A percentile compares a stretch with the other conserved stretches of the same genome.
phyloP scores from a whole-genome alignment of 2,329 filamentous ascomycete species.

The Diaporthe nobilis region DNA sequence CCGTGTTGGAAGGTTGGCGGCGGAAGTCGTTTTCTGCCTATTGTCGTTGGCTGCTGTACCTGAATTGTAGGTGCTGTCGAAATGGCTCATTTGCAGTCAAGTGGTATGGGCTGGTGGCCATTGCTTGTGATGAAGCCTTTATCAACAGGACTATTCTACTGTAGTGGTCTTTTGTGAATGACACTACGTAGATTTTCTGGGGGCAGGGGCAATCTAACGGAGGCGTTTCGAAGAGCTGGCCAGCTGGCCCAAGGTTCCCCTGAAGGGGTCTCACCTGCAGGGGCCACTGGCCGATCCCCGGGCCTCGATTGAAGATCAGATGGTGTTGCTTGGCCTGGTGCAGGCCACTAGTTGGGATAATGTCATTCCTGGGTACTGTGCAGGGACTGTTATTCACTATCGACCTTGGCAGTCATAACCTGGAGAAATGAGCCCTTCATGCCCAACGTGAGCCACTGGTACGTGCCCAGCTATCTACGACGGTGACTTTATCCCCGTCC shows the following conservation, averaged over 20 bases:
- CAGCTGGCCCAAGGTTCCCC: neutral
- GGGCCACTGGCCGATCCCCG: conserved; percentile 2
- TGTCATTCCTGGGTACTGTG: conserved; percentile 2
- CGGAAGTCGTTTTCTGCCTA: neutral
- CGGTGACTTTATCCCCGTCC: neutral
- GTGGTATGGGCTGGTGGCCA: neutral
- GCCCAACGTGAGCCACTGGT: neutral
- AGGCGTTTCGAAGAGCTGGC: conserved; percentile 8
- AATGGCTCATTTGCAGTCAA: neutral
- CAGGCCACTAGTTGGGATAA: conserved; percentile 8
- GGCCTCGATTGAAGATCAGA: conserved; percentile 14
- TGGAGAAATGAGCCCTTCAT: conserved; percentile 26
- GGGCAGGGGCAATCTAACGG: neutral
- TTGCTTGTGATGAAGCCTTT: conserved; percentile 8
- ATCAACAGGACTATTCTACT: too few relatives aligned
- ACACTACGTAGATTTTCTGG: too few relatives aligned
- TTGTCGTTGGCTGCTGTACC: neutral
- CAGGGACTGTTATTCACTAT: neutral
- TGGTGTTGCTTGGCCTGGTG: conserved; percentile 17
- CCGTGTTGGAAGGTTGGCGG: neutral
- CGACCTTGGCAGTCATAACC: neutral
- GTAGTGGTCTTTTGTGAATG: neutral
- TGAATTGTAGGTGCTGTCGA: neutral
- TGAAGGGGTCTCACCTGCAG: conserved; percentile 26
- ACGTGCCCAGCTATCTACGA: neutral